Evolutionary conservation across 2,329 filamentous ascomycete genomes (phyloP).

Genomic region (Phialemonium atrogriseum): DNA sequence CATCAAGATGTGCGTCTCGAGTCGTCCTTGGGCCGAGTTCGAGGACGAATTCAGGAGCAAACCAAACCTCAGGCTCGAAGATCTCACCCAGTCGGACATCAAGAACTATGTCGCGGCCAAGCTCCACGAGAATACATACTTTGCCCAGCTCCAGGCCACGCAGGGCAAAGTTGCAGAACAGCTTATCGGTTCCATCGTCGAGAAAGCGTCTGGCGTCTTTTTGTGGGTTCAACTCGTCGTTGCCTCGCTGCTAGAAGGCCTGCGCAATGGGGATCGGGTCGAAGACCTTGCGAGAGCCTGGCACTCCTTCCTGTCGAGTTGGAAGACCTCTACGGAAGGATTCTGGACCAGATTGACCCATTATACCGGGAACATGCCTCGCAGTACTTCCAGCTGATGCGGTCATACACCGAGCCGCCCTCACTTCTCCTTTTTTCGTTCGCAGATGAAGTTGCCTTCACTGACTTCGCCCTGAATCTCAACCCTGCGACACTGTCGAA

Average conservation of each 20-base stretch:
- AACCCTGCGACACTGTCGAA: too few relatives aligned
- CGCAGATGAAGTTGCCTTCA: constrained; percentile 4
- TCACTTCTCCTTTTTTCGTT: neutral
- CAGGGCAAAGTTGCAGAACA: neutral
- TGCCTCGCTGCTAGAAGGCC: constrained; percentile 1
- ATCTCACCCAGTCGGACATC: constrained; percentile 4
- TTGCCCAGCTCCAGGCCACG: neutral
- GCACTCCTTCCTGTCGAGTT: constrained; percentile 3
- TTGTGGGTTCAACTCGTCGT: constrained; percentile 6
- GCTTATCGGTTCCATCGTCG: neutral
- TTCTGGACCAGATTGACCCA: constrained; percentile 3
- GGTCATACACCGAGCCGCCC: neutral
- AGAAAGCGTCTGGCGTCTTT: constrained; percentile 5
- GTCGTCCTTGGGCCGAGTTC: constrained; percentile 6
- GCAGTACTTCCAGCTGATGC: constrained; percentile 4
- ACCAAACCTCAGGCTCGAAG: constrained; percentile 4
- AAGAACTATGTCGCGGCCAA: constrained; percentile 3
- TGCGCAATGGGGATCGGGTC: constrained; percentile 2
- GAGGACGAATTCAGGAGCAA: neutral
- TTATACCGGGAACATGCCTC: constrained; percentile 4
- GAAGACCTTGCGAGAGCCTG: constrained; percentile 1
- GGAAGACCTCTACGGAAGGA: constrained; percentile 1
- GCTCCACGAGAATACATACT: neutral
- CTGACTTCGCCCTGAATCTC: too few relatives aligned
- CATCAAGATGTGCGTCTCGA: constrained; percentile 7